Evolutionary conservation across 2,329 filamentous ascomycete genomes (phyloP).

Genomic region (Fusarium sublunatum): DNA sequence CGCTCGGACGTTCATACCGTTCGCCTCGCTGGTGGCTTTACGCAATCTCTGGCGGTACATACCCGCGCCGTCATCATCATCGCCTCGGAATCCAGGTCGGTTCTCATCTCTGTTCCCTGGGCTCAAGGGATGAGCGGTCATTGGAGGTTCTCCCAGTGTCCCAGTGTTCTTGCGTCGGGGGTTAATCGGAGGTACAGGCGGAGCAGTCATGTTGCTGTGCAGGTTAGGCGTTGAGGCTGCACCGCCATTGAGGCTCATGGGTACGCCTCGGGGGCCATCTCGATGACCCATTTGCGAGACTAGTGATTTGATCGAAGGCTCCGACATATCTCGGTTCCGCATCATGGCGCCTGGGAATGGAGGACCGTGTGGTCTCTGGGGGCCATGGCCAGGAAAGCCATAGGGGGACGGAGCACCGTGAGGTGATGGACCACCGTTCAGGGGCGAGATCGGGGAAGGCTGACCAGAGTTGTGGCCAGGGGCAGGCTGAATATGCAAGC

Average conservation of each 20-base stretch:
- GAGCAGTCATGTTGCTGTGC: conserved; percentile 52
- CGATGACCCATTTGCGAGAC: conserved; percentile 58
- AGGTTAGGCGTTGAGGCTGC: conserved; percentile 54
- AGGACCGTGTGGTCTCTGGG: conserved; percentile 28
- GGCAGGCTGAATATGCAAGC: conserved; percentile 29
- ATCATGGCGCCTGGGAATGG: conserved; percentile 48
- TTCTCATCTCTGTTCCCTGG: conserved; percentile 37
- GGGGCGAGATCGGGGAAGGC: conserved; percentile 58
- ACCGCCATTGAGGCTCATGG: conserved; percentile 50
- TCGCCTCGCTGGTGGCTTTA: conserved; percentile 57
- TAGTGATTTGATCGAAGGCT: conserved; percentile 61
- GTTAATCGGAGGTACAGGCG: conserved; percentile 69
- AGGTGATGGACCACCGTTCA: conserved; percentile 29
- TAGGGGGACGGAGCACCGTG: conserved; percentile 29
- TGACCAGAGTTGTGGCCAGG: conserved; percentile 54
- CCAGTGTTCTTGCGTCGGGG: conserved; percentile 63
- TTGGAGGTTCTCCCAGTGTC: conserved; percentile 48
- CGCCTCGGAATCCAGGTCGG: conserved; percentile 50
- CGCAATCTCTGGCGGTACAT: conserved; percentile 56
- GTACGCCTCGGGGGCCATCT: conserved; percentile 50
- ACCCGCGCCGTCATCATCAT: conserved; percentile 55
- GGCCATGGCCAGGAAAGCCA: conserved; percentile 22
- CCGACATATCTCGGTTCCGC: conserved; percentile 62
- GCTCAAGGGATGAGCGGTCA: conserved; percentile 38
- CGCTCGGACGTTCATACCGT: conserved; percentile 47